Evolutionary conservation across 2,329 filamentous ascomycete species (phyloP).

Genomic region (Nigrograna mackinnonii): DNA sequence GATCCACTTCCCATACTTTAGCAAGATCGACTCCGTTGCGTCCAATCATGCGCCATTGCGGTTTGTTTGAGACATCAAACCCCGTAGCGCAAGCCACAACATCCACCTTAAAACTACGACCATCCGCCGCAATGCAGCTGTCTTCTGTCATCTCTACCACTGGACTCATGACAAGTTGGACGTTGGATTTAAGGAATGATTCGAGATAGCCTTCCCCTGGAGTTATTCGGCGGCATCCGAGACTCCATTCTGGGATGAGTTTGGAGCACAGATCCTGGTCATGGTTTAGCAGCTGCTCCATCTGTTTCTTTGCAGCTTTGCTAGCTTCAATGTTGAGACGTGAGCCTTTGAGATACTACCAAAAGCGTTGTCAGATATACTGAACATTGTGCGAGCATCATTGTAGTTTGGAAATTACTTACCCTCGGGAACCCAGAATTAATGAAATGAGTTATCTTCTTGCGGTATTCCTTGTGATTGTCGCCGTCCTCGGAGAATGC

Average conservation of each 20-base stretch:
- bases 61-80: constrained; percentile 46
- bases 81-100: constrained; percentile 42
- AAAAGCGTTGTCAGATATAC: constrained; percentile 21
- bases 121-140: constrained; percentile 46
- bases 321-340: constrained; percentile 18
- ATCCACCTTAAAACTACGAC: constrained; percentile 42
- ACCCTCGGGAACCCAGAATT: constrained; percentile 15
- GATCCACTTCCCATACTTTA: constrained; percentile 43
- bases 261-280: background rate
- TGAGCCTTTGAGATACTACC: constrained; percentile 20
- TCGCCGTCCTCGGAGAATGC: constrained; percentile 19
- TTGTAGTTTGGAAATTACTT: no score
- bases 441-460: constrained; percentile 20
- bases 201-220: constrained; percentile 54
- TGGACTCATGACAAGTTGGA: constrained; percentile 51
- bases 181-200: constrained; percentile 51
- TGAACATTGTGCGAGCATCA: no score
- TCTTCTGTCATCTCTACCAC: constrained; percentile 48
- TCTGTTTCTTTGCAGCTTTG: constrained; percentile 15
- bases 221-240: constrained; percentile 42
- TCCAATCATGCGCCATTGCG: constrained; percentile 47
- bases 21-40: constrained; percentile 40
- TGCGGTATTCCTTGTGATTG: constrained; percentile 16
- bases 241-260: constrained; percentile 24
- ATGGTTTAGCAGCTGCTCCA: constrained; percentile 15